Base-by-base conservation (phyloP, 345 rosid genomes). In the Ailanthus altissimus region DNA sequence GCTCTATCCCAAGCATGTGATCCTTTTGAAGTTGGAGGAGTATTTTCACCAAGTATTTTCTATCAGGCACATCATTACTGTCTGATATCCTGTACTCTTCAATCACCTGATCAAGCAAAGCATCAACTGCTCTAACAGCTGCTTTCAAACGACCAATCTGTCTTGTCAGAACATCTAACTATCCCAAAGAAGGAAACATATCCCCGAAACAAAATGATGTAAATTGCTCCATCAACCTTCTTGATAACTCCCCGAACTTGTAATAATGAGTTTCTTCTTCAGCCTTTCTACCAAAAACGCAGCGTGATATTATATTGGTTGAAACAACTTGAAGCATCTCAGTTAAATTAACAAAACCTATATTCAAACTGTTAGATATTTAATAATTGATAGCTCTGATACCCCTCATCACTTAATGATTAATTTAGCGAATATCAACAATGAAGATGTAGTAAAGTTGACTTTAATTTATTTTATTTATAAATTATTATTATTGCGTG, bases 21-120 rank as follows among this genome's bases (percentile, higher is more conserved):
- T 36, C 23, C 59, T 80, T 78, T 64, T 78, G 63, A 63, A 82
- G 83, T 66, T 69, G 76, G 14, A 82, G 73, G 46, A 82, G 83
- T 16, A 77, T 75, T 28, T 81, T 71, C 10, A 80, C 70, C 2
- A 65, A 79, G 50, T 83, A 75, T 46, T 69, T 61, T 8, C 49
- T 79, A 46, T 77, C 80, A 65, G 42, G 26, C 8, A 73, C 73
- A 67, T 26, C 73, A 14, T 67, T 61, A 5, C 13, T 4, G 5
- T 15, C 25, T 20, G 20, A 32, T 26, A 2, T 4, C 20, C 7
- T 26, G 26, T 46, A 67, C 6, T 71, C 81, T 71, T 79, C 43
- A 45, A 84, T 82, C 28, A 77, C 56, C 36, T 71, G 68, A 21
- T 80, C 82, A 61, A 84, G 54, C 9, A 84, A 65, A 67, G 21